A percentile compares a stretch with the other conserved stretches of the same genome.
Conservation (phyloP, 2,329 filamentous ascomycete species). For the Myriosclerotinia duriaeana region DNA sequence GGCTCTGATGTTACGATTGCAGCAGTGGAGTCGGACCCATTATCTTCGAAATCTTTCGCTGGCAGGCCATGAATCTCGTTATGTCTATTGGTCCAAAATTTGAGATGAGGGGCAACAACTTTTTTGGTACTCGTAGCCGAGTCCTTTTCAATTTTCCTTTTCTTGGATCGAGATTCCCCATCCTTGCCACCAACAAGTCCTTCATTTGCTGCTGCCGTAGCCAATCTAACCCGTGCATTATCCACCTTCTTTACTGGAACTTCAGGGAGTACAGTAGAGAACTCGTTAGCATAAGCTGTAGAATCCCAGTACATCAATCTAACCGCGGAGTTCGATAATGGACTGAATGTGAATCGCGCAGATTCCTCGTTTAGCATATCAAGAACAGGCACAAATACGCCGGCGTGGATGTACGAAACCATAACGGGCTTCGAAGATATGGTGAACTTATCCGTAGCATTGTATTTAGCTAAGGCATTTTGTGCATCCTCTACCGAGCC, state of each 20-base stretch:
- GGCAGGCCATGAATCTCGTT: conserved; percentile 61
- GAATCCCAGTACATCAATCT: conserved; percentile 76
- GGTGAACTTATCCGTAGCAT: conserved; percentile 71
- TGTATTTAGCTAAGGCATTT: conserved; percentile 70
- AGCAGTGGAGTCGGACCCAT: conserved; percentile 30
- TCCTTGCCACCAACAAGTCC: conserved; percentile 40
- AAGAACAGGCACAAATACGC: conserved; percentile 76
- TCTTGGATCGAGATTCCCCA: conserved; percentile 48
- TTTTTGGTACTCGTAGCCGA: conserved; percentile 39
- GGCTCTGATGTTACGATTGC: conserved; percentile 28
- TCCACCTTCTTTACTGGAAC: conserved; percentile 36
- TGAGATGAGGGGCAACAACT: conserved; percentile 62
- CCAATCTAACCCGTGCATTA: conserved; percentile 41
- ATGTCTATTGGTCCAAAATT: conserved; percentile 71
- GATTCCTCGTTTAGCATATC: conserved; percentile 55
- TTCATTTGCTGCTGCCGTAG: conserved; percentile 42
- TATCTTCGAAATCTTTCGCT: conserved; percentile 43
- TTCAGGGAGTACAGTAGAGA: conserved; percentile 53
- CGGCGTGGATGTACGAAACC: conserved; percentile 76
- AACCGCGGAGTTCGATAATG: conserved; percentile 65
- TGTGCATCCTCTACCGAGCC: conserved; percentile 72
- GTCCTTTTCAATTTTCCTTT: conserved; percentile 55
- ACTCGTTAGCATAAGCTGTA: conserved; percentile 67
- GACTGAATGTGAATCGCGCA: conserved; percentile 66
- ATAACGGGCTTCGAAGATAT: conserved; percentile 72